Evolutionary conservation across 2,329 filamentous ascomycete genomes (phyloP).

Genomic region (Fusarium guadeloupense): DNA sequence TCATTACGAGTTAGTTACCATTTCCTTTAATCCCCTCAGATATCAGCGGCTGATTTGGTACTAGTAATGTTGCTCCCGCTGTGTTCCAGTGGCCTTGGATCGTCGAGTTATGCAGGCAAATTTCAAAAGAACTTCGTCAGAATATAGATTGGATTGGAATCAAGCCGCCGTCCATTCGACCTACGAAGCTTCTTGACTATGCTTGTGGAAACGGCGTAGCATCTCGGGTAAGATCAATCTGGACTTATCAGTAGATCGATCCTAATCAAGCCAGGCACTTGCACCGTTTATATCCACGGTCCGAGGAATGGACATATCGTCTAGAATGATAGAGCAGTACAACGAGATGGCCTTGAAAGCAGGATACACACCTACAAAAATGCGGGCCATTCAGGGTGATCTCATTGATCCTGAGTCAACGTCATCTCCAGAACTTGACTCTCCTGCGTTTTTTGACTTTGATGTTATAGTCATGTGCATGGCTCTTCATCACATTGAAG

Average conservation of each 20-base stretch:
- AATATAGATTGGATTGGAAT: slow-evolving; percentile 44
- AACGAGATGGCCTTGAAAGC: slow-evolving; percentile 42
- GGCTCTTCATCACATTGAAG: slow-evolving; percentile 50
- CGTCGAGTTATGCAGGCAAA: slow-evolving; percentile 36
- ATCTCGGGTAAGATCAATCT: slow-evolving; percentile 36
- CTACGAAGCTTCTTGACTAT: slow-evolving; percentile 45
- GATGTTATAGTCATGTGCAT: slow-evolving; percentile 49
- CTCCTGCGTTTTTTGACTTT: slow-evolving; percentile 40
- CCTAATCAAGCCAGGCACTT: slow-evolving; percentile 43
- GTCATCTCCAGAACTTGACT: slow-evolving; percentile 30
- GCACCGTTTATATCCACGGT: slow-evolving; percentile 43
- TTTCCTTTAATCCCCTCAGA: rapidly evolving
- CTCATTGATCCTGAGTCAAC: slow-evolving; percentile 39
- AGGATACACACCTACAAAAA: slow-evolving; percentile 37
- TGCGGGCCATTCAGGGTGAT: slow-evolving; percentile 46
- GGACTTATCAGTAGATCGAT: rapidly evolving
- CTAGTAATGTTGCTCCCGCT: slow-evolving; percentile 28
- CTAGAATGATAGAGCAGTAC: slow-evolving; percentile 46
- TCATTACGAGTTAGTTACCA: slow-evolving; percentile 39
- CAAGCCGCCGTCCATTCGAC: not conserved
- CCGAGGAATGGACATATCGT: slow-evolving; percentile 50
- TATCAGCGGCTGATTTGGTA: not conserved
- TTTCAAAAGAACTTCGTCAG: slow-evolving; percentile 37
- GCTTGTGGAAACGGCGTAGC: slow-evolving; percentile 46
- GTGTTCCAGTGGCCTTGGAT: slow-evolving; percentile 41